Percentiles rank a stretch among this genome's conserved stretches.
Conservation (phyloP, 73 alveolate genomes). For the Paraurostyla sp. region DNA sequence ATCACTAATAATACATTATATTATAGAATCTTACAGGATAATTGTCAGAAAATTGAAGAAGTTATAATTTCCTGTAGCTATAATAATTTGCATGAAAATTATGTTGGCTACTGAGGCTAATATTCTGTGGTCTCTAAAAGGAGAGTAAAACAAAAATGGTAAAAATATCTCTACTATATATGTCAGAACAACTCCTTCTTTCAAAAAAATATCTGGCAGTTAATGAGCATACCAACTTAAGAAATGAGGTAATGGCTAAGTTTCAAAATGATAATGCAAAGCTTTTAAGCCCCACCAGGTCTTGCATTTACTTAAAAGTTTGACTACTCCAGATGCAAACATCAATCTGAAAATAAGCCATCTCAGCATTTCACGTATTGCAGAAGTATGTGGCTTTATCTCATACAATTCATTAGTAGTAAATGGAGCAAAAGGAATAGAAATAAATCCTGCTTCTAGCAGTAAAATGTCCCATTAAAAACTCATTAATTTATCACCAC, state of each 20-base stretch:
- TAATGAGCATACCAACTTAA: constrained; percentile 86
- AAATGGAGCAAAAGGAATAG: constrained; percentile 74
- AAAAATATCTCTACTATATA: constrained; percentile 71
- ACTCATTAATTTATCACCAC: constrained; percentile 82
- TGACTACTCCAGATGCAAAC: constrained; percentile 87
- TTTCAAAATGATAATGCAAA: constrained; percentile 86
- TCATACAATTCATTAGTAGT: constrained; percentile 29
- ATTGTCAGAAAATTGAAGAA: constrained; percentile 86
- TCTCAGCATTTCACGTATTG: constrained; percentile 79
- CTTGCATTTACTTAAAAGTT: constrained; percentile 80
- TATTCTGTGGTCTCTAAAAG: constrained; percentile 80
- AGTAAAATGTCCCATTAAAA: constrained; percentile 93
- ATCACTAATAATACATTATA: constrained; percentile 17
- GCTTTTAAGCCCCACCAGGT: constrained; percentile 96
- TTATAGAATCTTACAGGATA: constrained; percentile 48
- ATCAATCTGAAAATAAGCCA: constrained; percentile 84
- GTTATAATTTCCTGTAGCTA: constrained; percentile 90
- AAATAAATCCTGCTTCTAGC: constrained; percentile 85
- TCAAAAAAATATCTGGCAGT: constrained; percentile 74
- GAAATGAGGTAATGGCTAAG: constrained; percentile 84
- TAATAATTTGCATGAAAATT: constrained; percentile 67
- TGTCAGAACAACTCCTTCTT: constrained; percentile 71
- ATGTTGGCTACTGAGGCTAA: constrained; percentile 77
- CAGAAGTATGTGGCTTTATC: neutral
- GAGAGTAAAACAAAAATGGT: constrained; percentile 84